Conservation (phyloP, 306 rosid genomes). For the Delonix regia region DNA sequence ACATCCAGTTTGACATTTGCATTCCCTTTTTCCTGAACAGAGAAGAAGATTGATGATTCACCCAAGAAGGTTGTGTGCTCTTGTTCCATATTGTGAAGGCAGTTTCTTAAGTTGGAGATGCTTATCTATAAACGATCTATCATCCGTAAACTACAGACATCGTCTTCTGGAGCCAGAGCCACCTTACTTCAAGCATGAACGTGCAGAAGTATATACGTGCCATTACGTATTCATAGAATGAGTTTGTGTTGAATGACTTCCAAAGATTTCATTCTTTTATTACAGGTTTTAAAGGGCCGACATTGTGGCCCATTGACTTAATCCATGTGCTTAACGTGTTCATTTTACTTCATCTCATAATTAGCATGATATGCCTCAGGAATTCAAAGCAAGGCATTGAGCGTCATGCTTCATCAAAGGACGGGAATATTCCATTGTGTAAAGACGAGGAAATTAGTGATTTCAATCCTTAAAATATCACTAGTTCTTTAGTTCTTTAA, state of each 20-base stretch:
- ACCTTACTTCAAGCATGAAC: constrained; percentile 49
- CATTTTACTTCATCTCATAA: constrained; percentile 1
- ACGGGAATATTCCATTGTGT: background rate
- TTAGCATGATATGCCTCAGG: constrained; percentile 35
- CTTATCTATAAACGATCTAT: constrained; percentile 34
- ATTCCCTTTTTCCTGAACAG: constrained; percentile 52
- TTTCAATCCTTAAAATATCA: background rate
- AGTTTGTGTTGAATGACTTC: constrained; percentile 47
- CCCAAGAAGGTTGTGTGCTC: constrained; percentile 86
- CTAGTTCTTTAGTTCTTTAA: background rate
- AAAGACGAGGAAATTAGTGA: background rate
- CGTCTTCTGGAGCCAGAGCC: constrained; percentile 42
- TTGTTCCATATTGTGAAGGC: constrained; percentile 83
- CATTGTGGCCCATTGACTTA: constrained; percentile 44
- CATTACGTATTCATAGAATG: constrained; percentile 55
- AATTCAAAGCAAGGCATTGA: constrained; percentile 24
- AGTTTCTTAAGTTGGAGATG: constrained; percentile 37
- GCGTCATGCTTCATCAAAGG: constrained; percentile 17
- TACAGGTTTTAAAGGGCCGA: constrained; percentile 41
- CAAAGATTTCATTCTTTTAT: constrained; percentile 53
- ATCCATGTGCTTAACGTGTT: constrained; percentile 39
- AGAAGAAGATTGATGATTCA: constrained; percentile 82
- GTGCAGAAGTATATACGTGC: constrained; percentile 54
- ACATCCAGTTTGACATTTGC: constrained; percentile 32
- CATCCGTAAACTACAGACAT: constrained; percentile 46